Percentiles rank a stretch among this genome's conserved stretches.
Evolutionary conservation across 2,329 filamentous ascomycete species (phyloP).

Genomic region (Aphanoascus verrucosus): DNA sequence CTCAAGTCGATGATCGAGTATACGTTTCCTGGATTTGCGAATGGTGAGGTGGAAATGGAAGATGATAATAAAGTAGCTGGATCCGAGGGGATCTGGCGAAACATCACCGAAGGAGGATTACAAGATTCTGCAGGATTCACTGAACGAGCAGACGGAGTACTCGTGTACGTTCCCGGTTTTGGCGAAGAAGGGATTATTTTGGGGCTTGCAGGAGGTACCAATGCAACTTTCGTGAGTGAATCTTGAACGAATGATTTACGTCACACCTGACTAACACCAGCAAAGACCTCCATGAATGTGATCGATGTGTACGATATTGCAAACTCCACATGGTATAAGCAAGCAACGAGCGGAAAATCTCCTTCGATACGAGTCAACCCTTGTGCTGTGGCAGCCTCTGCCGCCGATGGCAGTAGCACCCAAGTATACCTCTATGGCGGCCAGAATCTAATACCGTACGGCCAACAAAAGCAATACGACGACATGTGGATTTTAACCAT

Average conservation of each 20-base stretch:
- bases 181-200: slow-evolving; percentile 65
- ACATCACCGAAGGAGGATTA: slow-evolving; percentile 61
- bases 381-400: slow-evolving; percentile 63
- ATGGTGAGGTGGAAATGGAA: slow-evolving; percentile 51
- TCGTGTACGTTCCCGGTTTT: slow-evolving; percentile 68
- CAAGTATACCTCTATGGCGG: slow-evolving; percentile 72
- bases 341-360: slow-evolving; percentile 51
- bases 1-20: slow-evolving; percentile 65
- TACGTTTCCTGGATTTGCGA: slow-evolving; percentile 59
- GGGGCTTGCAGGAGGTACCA: slow-evolving; percentile 63
- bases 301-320: slow-evolving; percentile 75
- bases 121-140: slow-evolving; percentile 58
- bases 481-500: slow-evolving; percentile 73
- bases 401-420: slow-evolving; percentile 62
- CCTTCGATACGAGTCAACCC: slow-evolving; percentile 52
- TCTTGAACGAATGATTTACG: neutral
- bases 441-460: slow-evolving; percentile 58
- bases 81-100: slow-evolving; percentile 54
- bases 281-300: slow-evolving; percentile 53
- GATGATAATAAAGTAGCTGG: slow-evolving; percentile 47
- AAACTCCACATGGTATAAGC: slow-evolving; percentile 59
- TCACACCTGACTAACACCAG: neutral
- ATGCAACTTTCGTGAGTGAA: slow-evolving; percentile 50
- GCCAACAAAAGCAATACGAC: slow-evolving; percentile 49
- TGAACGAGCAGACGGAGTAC: slow-evolving; percentile 60